Evolutionary conservation across 2,329 filamentous ascomycete genomes (phyloP).

Genomic region (Didymella keratinophila): DNA sequence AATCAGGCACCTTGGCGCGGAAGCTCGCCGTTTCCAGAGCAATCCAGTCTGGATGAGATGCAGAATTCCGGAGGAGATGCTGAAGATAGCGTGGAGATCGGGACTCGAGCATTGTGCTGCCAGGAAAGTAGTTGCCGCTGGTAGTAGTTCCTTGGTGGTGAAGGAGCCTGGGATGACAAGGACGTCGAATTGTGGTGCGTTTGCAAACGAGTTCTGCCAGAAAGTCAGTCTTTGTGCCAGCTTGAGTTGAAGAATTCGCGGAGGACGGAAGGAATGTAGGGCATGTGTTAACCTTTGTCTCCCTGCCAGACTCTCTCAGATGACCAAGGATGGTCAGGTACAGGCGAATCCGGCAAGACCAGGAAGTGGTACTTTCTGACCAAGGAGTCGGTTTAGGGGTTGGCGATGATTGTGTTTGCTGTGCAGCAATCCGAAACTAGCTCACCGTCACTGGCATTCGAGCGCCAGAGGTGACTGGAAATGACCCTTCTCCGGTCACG

Average conservation of each 20-base stretch:
- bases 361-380: constrained; percentile 43
- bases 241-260: constrained; percentile 1
- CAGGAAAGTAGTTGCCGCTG: constrained; percentile 38
- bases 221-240: constrained; percentile 27
- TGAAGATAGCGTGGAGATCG: constrained; percentile 40
- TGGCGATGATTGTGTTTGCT: constrained; percentile 31
- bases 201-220: constrained; percentile 44
- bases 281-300: constrained; percentile 48
- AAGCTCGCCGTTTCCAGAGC: constrained; percentile 37
- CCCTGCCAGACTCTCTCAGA: constrained; percentile 48
- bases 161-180: constrained; percentile 47
- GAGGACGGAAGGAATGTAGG: constrained; percentile 23
- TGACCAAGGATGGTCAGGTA: constrained; percentile 39
- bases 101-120: constrained; percentile 36
- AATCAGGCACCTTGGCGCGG: constrained; percentile 39
- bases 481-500: constrained; percentile 48
- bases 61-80: constrained; percentile 44
- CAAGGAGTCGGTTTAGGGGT: constrained; percentile 38
- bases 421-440: constrained; percentile 39
- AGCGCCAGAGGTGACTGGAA: constrained; percentile 46
- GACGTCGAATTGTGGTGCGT: constrained; percentile 48
- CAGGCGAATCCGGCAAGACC: constrained; percentile 46
- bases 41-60: constrained; percentile 40
- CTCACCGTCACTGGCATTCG: constrained; percentile 52
- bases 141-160: constrained; percentile 31